Percentiles rank a stretch among this genome's conserved stretches.
Evolutionary conservation across 352 stramenopile genomes (phyloP).

Genomic region (Pythium aphanidermatum): DNA sequence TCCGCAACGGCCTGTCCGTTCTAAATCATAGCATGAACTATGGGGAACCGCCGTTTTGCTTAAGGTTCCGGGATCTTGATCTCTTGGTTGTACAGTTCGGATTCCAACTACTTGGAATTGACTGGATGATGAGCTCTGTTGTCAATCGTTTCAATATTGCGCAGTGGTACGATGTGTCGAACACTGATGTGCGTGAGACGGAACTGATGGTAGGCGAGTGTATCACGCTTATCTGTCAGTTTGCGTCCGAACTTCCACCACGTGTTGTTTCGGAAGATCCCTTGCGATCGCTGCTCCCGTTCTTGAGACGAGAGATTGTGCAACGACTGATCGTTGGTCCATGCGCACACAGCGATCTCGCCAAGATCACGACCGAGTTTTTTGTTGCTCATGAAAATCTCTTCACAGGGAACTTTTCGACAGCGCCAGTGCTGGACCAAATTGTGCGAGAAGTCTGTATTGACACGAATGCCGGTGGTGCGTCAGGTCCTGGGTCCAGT

Average conservation of each 20-base stretch:
- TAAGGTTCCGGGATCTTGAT: slow-evolving; percentile 78
- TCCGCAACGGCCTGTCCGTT: slow-evolving; percentile 79
- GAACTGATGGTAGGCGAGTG: slow-evolving; percentile 82
- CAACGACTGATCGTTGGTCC: slow-evolving; percentile 76
- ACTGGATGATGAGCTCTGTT: slow-evolving; percentile 77
- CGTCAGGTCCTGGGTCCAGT: slow-evolving; percentile 14
- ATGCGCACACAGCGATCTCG: slow-evolving; percentile 78
- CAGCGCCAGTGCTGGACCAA: slow-evolving; percentile 57
- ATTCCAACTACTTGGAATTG: slow-evolving; percentile 61
- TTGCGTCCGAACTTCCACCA: slow-evolving; percentile 71
- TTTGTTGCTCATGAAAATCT: slow-evolving; percentile 72
- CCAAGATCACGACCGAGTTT: slow-evolving; percentile 82
- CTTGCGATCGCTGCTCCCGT: slow-evolving; percentile 58
- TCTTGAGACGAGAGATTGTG: slow-evolving; percentile 69
- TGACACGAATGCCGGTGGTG: slow-evolving; percentile 8
- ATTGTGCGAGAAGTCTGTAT: slow-evolving; percentile 76
- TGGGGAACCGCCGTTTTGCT: slow-evolving; percentile 80
- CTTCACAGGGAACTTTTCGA: slow-evolving; percentile 65
- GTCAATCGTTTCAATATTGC: slow-evolving; percentile 60
- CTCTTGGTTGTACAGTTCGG: slow-evolving; percentile 76
- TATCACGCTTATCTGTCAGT: slow-evolving; percentile 63
- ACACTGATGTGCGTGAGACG: slow-evolving; percentile 35
- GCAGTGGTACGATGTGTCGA: slow-evolving; percentile 46
- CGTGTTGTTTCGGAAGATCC: slow-evolving; percentile 40
- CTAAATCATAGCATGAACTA: slow-evolving; percentile 90